phyloP scores from a whole-genome alignment of 768 basidiomycete genomes.

The Podaxis mareebaensis region DNA sequence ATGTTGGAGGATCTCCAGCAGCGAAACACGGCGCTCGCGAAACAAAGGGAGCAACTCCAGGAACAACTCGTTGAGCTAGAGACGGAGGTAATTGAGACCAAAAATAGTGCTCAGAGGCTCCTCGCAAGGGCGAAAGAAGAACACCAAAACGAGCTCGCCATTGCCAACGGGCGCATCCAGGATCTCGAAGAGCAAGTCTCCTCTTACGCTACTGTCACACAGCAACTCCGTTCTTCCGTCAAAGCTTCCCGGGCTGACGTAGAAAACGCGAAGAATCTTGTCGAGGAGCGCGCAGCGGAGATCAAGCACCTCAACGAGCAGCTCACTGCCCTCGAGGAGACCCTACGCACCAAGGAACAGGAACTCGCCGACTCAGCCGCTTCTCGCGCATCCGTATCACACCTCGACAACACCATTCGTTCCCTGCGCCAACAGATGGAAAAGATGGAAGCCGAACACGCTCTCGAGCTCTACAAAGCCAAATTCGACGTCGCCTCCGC shows the following conservation, averaged over 20 bases:
- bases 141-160: not conserved
- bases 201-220: not conserved
- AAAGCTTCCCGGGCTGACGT: not conserved
- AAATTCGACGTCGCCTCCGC: not conserved
- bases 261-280: not conserved
- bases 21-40: not conserved
- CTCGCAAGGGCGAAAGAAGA: constrained; percentile 7
- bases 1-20: not conserved
- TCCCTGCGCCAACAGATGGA: not conserved
- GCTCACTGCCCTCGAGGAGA: not conserved
- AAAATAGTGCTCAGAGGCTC: constrained; percentile 8
- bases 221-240: constrained; percentile 5
- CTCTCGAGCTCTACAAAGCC: not conserved
- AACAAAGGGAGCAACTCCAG: not conserved
- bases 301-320: not conserved
- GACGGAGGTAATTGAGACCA: constrained; percentile 1
- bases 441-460: not conserved
- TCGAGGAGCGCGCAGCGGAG: not conserved
- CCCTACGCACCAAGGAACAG: constrained; percentile 3
- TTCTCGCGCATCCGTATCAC: not conserved
- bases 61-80: not conserved
- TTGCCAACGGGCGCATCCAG: not conserved
- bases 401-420: constrained; percentile 3
- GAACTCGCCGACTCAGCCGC: constrained; percentile 2
- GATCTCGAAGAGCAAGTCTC: constrained; percentile 3